phyloP scores from a whole-genome alignment of 2,329 filamentous ascomycete genomes.

The Colletotrichum sp. region DNA sequence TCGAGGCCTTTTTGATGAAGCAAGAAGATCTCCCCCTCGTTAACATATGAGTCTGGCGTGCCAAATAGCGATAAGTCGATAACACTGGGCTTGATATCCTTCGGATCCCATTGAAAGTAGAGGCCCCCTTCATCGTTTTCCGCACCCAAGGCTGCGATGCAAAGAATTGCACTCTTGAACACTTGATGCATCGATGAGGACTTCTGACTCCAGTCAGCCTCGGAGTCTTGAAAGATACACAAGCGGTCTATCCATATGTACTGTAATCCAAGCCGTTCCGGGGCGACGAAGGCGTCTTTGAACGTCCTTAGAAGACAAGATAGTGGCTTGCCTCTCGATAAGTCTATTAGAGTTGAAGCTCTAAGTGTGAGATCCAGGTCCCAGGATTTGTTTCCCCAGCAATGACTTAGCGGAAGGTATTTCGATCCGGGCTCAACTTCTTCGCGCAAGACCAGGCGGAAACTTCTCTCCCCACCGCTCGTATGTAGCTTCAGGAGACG shows the following conservation, averaged over 20 bases:
- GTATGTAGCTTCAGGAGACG: background rate
- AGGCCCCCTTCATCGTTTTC: background rate
- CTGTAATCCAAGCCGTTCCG: background rate
- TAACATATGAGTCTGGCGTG: background rate
- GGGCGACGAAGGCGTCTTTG: background rate
- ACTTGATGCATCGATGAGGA: background rate
- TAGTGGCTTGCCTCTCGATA: accelerated
- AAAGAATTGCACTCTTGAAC: background rate
- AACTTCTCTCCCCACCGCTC: background rate
- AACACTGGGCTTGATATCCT: background rate
- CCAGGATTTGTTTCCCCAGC: background rate
- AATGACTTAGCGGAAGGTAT: accelerated
- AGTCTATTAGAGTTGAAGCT: background rate
- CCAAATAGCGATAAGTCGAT: background rate
- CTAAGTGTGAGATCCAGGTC: background rate
- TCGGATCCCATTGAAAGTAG: background rate
- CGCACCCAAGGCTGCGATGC: background rate
- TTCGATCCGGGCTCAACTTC: background rate
- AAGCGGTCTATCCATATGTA: background rate
- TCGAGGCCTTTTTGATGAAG: background rate
- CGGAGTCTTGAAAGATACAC: background rate
- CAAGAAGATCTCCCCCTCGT: background rate
- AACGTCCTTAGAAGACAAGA: background rate
- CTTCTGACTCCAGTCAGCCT: background rate
- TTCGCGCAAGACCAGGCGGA: background rate